phyloP scores from a whole-genome alignment of 1,139 yeast genomes.

The Debaryomyces udenii region DNA sequence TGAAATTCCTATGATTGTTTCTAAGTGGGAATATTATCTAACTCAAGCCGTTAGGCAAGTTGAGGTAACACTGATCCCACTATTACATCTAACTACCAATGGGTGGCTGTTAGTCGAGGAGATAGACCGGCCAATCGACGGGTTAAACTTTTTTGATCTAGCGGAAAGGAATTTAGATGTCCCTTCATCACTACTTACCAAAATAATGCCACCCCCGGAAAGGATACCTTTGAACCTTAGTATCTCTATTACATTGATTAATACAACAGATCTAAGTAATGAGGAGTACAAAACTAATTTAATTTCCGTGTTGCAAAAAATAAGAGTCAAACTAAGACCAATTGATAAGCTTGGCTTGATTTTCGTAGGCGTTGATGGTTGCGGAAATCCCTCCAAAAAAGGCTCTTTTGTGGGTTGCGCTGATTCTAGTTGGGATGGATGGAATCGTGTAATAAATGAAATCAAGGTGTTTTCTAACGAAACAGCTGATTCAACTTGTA shows the following conservation, averaged over 20 bases:
- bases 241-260: conserved; percentile 48
- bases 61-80: conserved; percentile 28
- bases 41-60: conserved; percentile 19
- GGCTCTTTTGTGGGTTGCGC: conserved; percentile 62
- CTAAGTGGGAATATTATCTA: conserved; percentile 45
- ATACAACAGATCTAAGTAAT: conserved; percentile 32
- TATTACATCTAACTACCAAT: conserved; percentile 54
- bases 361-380: conserved; percentile 52
- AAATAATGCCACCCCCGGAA: conserved; percentile 44
- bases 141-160: conserved; percentile 38
- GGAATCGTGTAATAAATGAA: conserved; percentile 51
- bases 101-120: conserved; percentile 45
- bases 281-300: conserved; percentile 35
- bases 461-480: conserved; percentile 38
- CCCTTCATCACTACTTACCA: conserved; percentile 38
- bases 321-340: conserved; percentile 34
- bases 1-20: conserved; percentile 34
- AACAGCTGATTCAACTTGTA: conserved; percentile 16
- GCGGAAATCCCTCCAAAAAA: conserved; percentile 31
- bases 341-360: conserved; percentile 60
- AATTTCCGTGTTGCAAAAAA: conserved; percentile 26
- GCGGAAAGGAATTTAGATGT: conserved; percentile 39
- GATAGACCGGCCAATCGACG: conserved; percentile 41
- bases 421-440: conserved; percentile 56
- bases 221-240: conserved; percentile 50